These are phyloP conservation scores for Heteromeles arbutifolia DNA, from an alignment of 306 rosid species.

Conservation along the genomic window DNA sequence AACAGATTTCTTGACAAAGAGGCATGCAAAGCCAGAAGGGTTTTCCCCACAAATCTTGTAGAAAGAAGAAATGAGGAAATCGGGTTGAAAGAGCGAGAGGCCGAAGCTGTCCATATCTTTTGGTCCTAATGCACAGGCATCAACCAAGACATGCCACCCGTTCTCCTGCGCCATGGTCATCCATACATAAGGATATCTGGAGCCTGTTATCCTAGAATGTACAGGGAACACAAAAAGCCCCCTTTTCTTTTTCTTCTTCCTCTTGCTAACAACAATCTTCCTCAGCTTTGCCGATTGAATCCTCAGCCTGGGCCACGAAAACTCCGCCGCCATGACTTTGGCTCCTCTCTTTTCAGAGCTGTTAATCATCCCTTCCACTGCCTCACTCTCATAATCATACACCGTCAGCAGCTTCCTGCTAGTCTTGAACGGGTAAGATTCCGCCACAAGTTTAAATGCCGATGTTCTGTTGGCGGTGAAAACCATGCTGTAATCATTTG, in stretches of 20 bases:
- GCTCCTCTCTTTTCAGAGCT: conserved; percentile 76
- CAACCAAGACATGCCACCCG: conserved; percentile 81
- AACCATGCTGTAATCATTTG: conserved; percentile 72
- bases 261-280: conserved; percentile 57
- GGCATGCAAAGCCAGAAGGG: conserved; percentile 95
- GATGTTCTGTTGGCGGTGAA: conserved; percentile 90
- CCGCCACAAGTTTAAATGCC: conserved; percentile 79
- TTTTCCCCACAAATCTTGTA: conserved; percentile 82
- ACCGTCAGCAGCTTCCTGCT: conserved; percentile 67
- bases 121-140: conserved; percentile 87
- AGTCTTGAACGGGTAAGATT: conserved; percentile 58
- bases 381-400: conserved; percentile 84
- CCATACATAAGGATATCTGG: conserved; percentile 87
- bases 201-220: conserved; percentile 81
- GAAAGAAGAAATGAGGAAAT: conserved; percentile 75
- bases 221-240: conserved; percentile 86
- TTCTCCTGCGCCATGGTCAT: conserved; percentile 82
- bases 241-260: conserved; percentile 48
- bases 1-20: conserved; percentile 67
- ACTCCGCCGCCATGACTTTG: conserved; percentile 55
- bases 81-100: conserved; percentile 74
- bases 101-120: conserved; percentile 90
- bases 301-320: conserved; percentile 91
- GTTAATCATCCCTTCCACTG: conserved; percentile 58
- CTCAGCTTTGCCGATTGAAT: conserved; percentile 55